Percentiles rank a stretch among this genome's conserved stretches.
phyloP scores from a whole-genome alignment of 768 basidiomycete genomes.

The Phallus indusiatus region DNA sequence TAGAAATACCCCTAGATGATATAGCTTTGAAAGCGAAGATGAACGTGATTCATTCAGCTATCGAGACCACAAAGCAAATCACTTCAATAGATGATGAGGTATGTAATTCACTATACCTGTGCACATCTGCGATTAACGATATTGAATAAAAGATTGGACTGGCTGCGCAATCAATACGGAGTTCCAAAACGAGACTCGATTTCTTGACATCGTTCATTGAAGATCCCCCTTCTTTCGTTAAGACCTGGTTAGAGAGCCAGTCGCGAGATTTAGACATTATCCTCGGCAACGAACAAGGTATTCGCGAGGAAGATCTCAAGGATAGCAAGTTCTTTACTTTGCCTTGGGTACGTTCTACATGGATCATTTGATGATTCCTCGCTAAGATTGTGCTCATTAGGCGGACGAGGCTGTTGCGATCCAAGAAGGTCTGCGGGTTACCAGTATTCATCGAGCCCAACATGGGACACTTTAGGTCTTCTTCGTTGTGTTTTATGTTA shows the following conservation, averaged over 20 bases:
- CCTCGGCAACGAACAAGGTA: constrained; percentile 66
- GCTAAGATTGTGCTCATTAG: constrained; percentile 4
- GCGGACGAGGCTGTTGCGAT: constrained; percentile 65
- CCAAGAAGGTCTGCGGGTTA: constrained; percentile 70
- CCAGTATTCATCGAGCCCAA: constrained; percentile 20
- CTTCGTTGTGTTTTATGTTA: no score
- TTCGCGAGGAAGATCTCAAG: constrained; percentile 81
- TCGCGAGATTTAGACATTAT: constrained; percentile 84
- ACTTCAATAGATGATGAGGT: constrained; percentile 85
- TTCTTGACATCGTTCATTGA: constrained; percentile 78
- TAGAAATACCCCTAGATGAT: constrained; percentile 86
- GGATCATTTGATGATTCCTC: constrained; percentile 1
- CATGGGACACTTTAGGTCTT: neutral
- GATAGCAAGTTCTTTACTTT: constrained; percentile 85
- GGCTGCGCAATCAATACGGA: constrained; percentile 75
- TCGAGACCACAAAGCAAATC: constrained; percentile 61
- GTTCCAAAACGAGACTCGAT: constrained; percentile 76
- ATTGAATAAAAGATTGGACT: constrained; percentile 54
- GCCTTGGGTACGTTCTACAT: constrained; percentile 61
- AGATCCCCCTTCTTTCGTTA: constrained; percentile 73
- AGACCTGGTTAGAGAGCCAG: constrained; percentile 87
- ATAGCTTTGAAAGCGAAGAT: constrained; percentile 61
- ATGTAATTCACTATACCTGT: constrained; percentile 4
- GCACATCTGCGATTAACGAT: neutral
- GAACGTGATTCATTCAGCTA: constrained; percentile 51